These are phyloP conservation scores for Pulveroboletus ravenelii DNA, from an alignment of 768 basidiomycete species.

Conservation along the genomic window DNA sequence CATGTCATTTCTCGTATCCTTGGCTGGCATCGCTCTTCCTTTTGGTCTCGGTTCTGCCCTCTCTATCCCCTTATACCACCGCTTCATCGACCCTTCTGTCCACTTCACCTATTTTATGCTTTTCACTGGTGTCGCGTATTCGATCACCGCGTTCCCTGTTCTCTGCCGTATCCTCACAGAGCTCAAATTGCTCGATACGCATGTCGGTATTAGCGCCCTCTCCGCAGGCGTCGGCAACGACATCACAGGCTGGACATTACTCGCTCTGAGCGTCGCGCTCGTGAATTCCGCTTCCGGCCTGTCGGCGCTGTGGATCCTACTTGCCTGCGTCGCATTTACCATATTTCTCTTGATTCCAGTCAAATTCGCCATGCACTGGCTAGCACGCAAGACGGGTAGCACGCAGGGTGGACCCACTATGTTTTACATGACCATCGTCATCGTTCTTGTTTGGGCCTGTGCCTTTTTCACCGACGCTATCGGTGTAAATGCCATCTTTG, in stretches of 20 bases:
- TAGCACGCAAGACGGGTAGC: constrained; percentile 76
- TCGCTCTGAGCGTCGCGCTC: constrained; percentile 88
- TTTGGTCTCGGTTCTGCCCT: constrained; percentile 80
- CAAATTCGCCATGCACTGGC: constrained; percentile 57
- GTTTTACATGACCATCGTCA: constrained; percentile 82
- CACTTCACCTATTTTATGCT: constrained; percentile 90
- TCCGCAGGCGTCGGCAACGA: constrained; percentile 90
- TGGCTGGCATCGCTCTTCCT: constrained; percentile 82
- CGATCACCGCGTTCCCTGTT: constrained; percentile 84
- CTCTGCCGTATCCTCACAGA: constrained; percentile 86
- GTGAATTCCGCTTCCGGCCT: constrained; percentile 84
- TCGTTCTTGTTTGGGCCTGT: constrained; percentile 75
- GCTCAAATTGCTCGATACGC: constrained; percentile 85
- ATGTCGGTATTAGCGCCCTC: constrained; percentile 88
- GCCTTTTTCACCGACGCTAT: constrained; percentile 94
- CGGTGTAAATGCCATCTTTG: constrained; percentile 90
- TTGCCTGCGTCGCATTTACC: constrained; percentile 77
- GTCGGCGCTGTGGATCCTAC: constrained; percentile 79
- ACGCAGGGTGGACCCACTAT: constrained; percentile 79
- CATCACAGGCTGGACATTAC: constrained; percentile 81
- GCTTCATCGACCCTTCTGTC: constrained; percentile 56
- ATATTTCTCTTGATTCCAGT: constrained; percentile 70
- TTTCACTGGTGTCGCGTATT: constrained; percentile 88
- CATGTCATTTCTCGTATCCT: constrained; percentile 61
- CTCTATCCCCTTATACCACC: constrained; percentile 47